Evolutionary conservation across 306 rosid genomes (phyloP), one percentile per base, ranked within the genome.

Genomic region (Medicago arabica): DNA sequence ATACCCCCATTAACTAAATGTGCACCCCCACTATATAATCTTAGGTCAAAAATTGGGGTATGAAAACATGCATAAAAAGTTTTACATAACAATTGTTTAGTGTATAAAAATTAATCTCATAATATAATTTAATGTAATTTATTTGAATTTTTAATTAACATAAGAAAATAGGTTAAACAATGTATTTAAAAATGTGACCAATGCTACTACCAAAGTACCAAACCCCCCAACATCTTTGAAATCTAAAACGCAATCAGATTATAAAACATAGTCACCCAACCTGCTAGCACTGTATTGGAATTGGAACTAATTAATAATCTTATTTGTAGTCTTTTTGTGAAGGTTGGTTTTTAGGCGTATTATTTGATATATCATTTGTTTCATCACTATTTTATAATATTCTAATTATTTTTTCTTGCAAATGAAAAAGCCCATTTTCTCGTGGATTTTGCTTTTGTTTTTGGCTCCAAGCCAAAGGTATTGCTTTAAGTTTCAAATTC

Each of bases 401-500:
- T 57, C 9, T 4, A 57, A 18, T 23, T 23, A 0, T 7, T 58
- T 58, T 6, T 6, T 58, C 2, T 11, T 16, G 39, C 9, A 23
- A 12, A 58, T 23, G 36, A 5, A 70, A 70, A 36, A 47, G 41
- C 28, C 61, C 43, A 36, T n/a, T 79, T 16, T 54, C 28, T 25
- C 12, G 74, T 23, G 70, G 49, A 46, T 55, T 74, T 57, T 46
- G 78, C 70, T 58, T 73, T 67, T 50, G 51, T 63, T 75, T 75
- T 81, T 69, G 80, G 73, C 72, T 75, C 72, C 60, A 64, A 79
- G 69, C 50, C 73, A 53, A 81, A 59, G 72, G 51, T 28, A 15
- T 51, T 69, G 73, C 84, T 81, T 81, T 60, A 75, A 69, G 58
- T 31, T 80, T 69, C 72, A 81, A 81, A 75, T 81, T 69, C 51